A percentile compares a stretch with the other conserved stretches of the same genome.
Evolutionary conservation across 306 rosid species (phyloP).

Genomic region (Luffa aegyptiaca): DNA sequence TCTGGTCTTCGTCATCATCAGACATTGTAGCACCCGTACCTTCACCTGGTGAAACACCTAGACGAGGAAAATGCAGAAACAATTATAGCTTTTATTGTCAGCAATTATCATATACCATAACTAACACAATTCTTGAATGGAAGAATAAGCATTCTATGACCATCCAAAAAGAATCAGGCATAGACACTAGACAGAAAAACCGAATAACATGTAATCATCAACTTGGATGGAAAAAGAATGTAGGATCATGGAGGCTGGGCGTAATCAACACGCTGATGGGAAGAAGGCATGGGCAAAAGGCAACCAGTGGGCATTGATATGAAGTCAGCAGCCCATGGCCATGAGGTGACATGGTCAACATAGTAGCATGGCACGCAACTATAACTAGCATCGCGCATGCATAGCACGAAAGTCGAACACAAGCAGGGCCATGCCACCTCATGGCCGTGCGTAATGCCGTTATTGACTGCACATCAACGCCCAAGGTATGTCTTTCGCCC

Average conservation of each 20-base stretch:
- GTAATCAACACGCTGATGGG: no score
- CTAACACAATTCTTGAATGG: neutral
- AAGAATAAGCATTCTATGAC: neutral
- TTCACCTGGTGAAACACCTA: conserved; percentile 92
- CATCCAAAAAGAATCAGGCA: neutral
- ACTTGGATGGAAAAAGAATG: neutral
- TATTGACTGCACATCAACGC: no score
- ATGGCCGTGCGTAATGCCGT: no score
- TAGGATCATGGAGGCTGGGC: neutral
- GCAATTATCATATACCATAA: neutral
- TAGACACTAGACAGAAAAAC: neutral
- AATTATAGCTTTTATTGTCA: neutral
- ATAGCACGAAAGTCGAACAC: no score
- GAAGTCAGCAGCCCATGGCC: no score
- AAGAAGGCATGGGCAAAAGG: no score
- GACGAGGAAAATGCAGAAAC: conserved; percentile 61
- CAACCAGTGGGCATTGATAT: no score
- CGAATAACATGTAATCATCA: neutral
- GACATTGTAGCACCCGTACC: conserved; percentile 96
- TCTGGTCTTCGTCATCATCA: conserved; percentile 69
- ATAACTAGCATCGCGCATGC: no score
- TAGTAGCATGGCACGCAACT: no score
- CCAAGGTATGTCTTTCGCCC: no score
- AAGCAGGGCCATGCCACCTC: no score
- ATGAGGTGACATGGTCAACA: no score